Conservation (phyloP, 2,329 filamentous ascomycete genomes). For the Clathrospora elynae region DNA sequence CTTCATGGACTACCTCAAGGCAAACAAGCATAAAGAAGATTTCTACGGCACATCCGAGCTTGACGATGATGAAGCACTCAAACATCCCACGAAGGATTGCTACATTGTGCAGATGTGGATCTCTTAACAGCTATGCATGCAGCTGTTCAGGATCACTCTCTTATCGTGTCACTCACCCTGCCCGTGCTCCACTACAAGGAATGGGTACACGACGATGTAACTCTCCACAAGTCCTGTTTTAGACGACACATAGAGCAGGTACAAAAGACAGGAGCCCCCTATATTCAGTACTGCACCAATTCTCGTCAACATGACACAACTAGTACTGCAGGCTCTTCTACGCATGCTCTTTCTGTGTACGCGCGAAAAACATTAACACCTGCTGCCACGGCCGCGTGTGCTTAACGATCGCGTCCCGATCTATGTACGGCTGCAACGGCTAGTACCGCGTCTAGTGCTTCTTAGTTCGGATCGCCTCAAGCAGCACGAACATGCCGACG, state of each 20-base stretch:
- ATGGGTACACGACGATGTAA: background rate
- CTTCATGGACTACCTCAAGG: too few relatives aligned
- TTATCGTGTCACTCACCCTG: conserved; percentile 2
- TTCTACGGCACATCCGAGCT: too few relatives aligned
- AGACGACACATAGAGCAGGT: background rate
- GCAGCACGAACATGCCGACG: conserved; percentile 18
- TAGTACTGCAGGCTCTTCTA: conserved; percentile 20
- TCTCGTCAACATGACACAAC: conserved; percentile 12
- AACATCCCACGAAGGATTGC: too few relatives aligned
- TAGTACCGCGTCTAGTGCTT: conserved; percentile 23
- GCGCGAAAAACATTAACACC: conserved; percentile 28
- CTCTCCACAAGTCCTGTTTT: conserved; percentile 2
- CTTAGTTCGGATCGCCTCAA: conserved; percentile 26
- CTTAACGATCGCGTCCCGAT: conserved; percentile 15
- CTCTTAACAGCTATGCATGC: conserved; percentile 2
- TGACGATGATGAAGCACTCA: too few relatives aligned
- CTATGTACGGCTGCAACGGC: conserved; percentile 23
- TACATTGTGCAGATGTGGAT: too few relatives aligned
- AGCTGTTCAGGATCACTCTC: background rate
- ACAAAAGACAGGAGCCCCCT: conserved; percentile 10
- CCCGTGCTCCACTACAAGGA: conserved; percentile 3
- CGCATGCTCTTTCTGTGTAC: conserved; percentile 14
- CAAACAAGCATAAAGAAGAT: too few relatives aligned
- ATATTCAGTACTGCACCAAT: conserved; percentile 8
- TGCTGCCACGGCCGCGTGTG: conserved; percentile 18